Conservation (phyloP, 345 rosid genomes). For the Anacardium occidentale region DNA sequence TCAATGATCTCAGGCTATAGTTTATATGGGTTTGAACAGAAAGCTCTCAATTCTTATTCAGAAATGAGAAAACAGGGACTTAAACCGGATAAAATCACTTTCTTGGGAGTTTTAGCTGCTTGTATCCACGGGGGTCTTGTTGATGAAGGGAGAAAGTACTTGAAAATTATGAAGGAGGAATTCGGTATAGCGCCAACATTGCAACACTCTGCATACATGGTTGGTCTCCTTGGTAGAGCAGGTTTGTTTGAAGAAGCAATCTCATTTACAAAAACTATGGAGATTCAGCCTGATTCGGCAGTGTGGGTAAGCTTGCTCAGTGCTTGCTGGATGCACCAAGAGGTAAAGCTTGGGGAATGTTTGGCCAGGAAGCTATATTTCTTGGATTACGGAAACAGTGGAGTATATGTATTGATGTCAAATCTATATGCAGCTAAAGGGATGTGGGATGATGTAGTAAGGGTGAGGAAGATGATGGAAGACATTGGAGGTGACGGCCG, state of each 20-base stretch:
- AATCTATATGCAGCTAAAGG: constrained; percentile 71
- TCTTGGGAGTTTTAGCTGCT: constrained; percentile 71
- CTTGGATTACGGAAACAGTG: constrained; percentile 64
- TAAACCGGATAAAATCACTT: constrained; percentile 74
- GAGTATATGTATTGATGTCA: constrained; percentile 81
- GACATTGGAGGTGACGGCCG: constrained; percentile 71
- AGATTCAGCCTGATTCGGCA: constrained; percentile 61
- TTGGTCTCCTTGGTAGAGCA: constrained; percentile 62
- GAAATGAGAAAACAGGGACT: constrained; percentile 46
- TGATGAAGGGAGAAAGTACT: constrained; percentile 61
- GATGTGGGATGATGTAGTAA: constrained; percentile 74
- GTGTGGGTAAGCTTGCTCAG: constrained; percentile 81
- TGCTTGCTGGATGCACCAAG: constrained; percentile 63
- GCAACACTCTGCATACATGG: constrained; percentile 75
- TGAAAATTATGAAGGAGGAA: constrained; percentile 54
- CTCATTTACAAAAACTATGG: constrained; percentile 44
- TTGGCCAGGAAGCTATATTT: constrained; percentile 69
- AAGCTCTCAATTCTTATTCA: constrained; percentile 49
- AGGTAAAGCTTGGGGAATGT: constrained; percentile 70
- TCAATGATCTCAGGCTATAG: constrained; percentile 73
- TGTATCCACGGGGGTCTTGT: constrained; percentile 67
- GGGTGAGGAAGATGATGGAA: constrained; percentile 74
- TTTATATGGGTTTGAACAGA: constrained; percentile 53
- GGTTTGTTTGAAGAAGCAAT: constrained; percentile 65
- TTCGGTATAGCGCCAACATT: constrained; percentile 50